Conservation (phyloP, 257 asterid genomes). For the Solanum paucissectum region DNA sequence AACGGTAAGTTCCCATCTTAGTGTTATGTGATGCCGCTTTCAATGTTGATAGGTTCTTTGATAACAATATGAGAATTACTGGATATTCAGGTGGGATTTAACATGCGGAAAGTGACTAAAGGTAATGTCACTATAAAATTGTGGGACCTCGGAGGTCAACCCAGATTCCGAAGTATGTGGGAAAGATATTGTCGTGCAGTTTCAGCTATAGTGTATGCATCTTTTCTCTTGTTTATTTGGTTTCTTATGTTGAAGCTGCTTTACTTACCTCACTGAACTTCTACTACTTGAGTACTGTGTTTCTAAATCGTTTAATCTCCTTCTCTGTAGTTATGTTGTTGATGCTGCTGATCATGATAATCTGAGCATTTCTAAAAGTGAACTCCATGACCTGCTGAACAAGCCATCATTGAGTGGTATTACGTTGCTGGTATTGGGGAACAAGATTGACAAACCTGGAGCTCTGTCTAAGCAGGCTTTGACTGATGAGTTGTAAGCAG, state of each 20-base stretch:
- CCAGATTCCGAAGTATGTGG: constrained; percentile 96
- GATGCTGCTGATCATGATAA: constrained; percentile 96
- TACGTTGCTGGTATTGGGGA: constrained; percentile 84
- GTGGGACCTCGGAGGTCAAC: constrained; percentile 99
- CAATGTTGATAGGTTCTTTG: background rate
- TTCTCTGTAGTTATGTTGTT: constrained; percentile 68
- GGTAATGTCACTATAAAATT: constrained; percentile 93
- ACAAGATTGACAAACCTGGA: constrained; percentile 81
- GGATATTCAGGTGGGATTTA: constrained; percentile 77
- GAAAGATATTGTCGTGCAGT: constrained; percentile 97
- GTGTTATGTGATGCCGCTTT: background rate
- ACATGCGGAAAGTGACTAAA: constrained; percentile 91
- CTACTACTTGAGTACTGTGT: background rate
- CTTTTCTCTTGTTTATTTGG: background rate
- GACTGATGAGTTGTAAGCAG: constrained; percentile 81
- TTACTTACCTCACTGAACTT: background rate
- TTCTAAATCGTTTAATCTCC: background rate
- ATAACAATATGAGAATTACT: constrained; percentile 1
- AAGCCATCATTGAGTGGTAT: constrained; percentile 82
- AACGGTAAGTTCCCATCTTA: constrained; percentile 49
- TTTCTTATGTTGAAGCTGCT: background rate
- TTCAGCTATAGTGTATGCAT: constrained; percentile 87
- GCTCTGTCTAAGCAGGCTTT: constrained; percentile 69
- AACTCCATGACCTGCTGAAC: constrained; percentile 82
- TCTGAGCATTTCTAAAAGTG: constrained; percentile 60